phyloP scores from a whole-genome alignment of 768 basidiomycete species.

The Thelephora ganbajun region DNA sequence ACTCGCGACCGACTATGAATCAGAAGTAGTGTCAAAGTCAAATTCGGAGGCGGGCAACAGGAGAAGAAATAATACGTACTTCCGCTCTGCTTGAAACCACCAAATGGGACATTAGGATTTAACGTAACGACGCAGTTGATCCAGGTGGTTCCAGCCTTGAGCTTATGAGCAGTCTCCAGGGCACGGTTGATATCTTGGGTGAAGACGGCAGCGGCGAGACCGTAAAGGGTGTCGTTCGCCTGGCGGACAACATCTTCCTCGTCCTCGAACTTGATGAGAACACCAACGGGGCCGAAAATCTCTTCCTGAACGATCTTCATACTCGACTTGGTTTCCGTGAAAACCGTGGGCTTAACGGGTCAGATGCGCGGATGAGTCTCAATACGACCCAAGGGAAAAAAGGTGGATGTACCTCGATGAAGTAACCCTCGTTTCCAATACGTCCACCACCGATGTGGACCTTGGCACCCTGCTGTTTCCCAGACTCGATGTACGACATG shows the following conservation, averaged over 20 bases:
- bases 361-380: neutral
- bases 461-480: constrained; percentile 58
- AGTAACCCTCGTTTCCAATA: constrained; percentile 49
- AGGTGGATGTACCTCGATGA: constrained; percentile 26
- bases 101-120: constrained; percentile 43
- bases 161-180: constrained; percentile 22
- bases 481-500: constrained; percentile 65
- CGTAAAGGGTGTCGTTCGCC: constrained; percentile 37
- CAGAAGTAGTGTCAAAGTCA: constrained; percentile 34
- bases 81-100: constrained; percentile 66
- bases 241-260: constrained; percentile 19
- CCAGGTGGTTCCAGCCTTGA: constrained; percentile 30
- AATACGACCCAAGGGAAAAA: constrained; percentile 7
- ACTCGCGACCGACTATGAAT: constrained; percentile 60
- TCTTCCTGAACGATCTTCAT: constrained; percentile 70
- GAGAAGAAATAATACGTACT: neutral
- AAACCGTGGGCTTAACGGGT: constrained; percentile 44
- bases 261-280: constrained; percentile 62
- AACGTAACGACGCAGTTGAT: constrained; percentile 5
- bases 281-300: constrained; percentile 74
- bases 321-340: constrained; percentile 46
- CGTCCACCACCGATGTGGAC: constrained; percentile 49
- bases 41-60: constrained; percentile 40
- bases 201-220: constrained; percentile 36
- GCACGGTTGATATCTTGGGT: constrained; percentile 31